These are phyloP conservation scores for Xylaria sp. DNA, from an alignment of 2,329 filamentous ascomycete species.

Conservation along the genomic window DNA sequence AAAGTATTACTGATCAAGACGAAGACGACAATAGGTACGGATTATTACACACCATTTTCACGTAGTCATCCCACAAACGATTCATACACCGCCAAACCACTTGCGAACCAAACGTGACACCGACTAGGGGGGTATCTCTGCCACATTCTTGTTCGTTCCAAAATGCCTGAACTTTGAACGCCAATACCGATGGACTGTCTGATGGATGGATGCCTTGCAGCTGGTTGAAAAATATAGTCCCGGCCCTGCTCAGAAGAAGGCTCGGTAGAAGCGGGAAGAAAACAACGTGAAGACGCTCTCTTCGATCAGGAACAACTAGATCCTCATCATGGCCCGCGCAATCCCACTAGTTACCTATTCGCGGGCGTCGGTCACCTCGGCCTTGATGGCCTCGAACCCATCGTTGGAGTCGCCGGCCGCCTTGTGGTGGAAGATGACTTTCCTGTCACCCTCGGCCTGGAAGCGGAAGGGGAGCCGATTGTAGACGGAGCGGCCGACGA, in stretches of 20 bases:
- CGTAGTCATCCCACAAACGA: not conserved
- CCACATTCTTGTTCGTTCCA: not conserved
- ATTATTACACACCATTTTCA: not conserved
- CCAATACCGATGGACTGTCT: not conserved
- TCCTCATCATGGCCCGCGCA: conserved; percentile 22
- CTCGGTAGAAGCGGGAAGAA: not conserved
- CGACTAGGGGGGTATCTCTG: not conserved
- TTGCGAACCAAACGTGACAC: not conserved
- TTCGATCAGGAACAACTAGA: conserved; percentile 14
- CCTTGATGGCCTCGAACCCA: conserved; percentile 20
- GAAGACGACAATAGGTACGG: conserved; percentile 1
- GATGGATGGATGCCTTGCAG: not conserved
- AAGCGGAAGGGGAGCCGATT: conserved; percentile 17
- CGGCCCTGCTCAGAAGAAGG: not conserved
- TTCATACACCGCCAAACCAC: not conserved
- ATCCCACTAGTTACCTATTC: conserved; percentile 30
- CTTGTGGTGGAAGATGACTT: conserved; percentile 25
- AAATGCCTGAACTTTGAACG: not conserved
- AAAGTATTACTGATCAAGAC: conserved; percentile 1
- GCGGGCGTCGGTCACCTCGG: conserved; percentile 25
- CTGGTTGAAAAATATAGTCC: not conserved
- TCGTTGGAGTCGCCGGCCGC: not conserved
- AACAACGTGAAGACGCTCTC: conserved; percentile 3
- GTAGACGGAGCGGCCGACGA: conserved; percentile 45
- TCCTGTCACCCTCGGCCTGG: conserved; percentile 17